A percentile compares a stretch with the other conserved stretches of the same genome.
phyloP scores from a whole-genome alignment of 306 rosid genomes.

The Morella rubra region DNA sequence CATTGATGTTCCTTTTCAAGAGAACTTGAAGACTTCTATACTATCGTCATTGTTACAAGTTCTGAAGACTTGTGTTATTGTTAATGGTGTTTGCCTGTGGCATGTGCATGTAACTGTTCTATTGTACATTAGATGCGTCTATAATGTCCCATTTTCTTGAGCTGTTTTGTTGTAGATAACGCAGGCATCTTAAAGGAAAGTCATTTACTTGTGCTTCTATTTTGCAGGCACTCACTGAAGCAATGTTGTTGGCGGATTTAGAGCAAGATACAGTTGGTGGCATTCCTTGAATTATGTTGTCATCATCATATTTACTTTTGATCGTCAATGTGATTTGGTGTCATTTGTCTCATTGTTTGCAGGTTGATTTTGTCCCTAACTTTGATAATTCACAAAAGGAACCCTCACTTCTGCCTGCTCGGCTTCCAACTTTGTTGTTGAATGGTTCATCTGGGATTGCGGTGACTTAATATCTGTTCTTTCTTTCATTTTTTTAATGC shows the following conservation, averaged over 20 bases:
- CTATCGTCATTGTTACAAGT: not conserved
- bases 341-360: slow-evolving; percentile 31
- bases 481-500: slow-evolving; percentile 18
- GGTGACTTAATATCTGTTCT: slow-evolving; percentile 45
- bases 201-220: slow-evolving; percentile 23
- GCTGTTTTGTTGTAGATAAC: not conserved
- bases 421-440: slow-evolving; percentile 83
- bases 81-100: not conserved
- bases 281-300: slow-evolving; percentile 26
- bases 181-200: slow-evolving; percentile 14
- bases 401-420: slow-evolving; percentile 89
- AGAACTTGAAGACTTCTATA: not conserved
- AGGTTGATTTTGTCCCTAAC: slow-evolving; percentile 93
- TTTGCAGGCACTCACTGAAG: slow-evolving; percentile 84
- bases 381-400: slow-evolving; percentile 96
- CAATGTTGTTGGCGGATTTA: slow-evolving; percentile 80
- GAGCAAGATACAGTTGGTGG: slow-evolving; percentile 78
- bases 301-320: slow-evolving; percentile 17
- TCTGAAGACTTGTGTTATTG: not conserved
- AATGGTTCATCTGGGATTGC: slow-evolving; percentile 99
- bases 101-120: not conserved
- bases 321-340: slow-evolving; percentile 4
- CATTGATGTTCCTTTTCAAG: not conserved
- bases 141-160: not conserved
- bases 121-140: not conserved